phyloP scores from a whole-genome alignment of 371 early-diverging fungal species.

The Apophysomyces elegans region DNA sequence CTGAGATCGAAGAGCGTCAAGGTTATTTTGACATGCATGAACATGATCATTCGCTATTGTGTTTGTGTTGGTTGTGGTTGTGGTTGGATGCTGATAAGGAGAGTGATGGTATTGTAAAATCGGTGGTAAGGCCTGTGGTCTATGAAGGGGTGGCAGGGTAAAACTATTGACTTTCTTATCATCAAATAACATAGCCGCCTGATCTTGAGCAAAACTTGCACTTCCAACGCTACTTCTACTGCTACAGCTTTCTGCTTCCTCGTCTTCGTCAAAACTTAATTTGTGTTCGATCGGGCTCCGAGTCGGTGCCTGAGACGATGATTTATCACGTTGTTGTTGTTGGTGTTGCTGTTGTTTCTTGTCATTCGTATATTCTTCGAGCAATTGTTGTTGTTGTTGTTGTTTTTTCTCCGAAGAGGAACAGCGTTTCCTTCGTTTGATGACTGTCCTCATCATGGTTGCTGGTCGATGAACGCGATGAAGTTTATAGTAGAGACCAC shows the following conservation, averaged over 20 bases:
- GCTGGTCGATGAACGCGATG: conserved; percentile 67
- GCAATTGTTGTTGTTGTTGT: conserved; percentile 2
- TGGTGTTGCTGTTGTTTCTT: neutral
- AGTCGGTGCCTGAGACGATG: conserved; percentile 5
- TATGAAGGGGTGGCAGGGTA: neutral
- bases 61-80: neutral
- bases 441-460: conserved; percentile 59
- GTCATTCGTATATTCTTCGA: neutral
- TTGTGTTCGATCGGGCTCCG: conserved; percentile 11
- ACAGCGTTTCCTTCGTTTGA: conserved; percentile 56
- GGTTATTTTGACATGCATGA: conserved; percentile 32
- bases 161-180: neutral
- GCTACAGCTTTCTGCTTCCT: conserved; percentile 8
- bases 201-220: neutral
- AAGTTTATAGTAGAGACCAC: conserved; percentile 79
- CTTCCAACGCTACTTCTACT: conserved; percentile 8
- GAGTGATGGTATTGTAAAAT: neutral
- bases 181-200: neutral
- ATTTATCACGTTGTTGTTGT: neutral
- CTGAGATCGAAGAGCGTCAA: conserved; percentile 54
- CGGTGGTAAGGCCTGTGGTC: conserved; percentile 6
- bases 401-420: conserved; percentile 24
- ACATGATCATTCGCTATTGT: conserved; percentile 8
- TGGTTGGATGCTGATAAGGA: conserved; percentile 1
- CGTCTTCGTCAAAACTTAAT: conserved; percentile 8